Evolutionary conservation across 1,139 yeast species (phyloP).

Genomic region (Lodderomyces parapsilosis): DNA sequence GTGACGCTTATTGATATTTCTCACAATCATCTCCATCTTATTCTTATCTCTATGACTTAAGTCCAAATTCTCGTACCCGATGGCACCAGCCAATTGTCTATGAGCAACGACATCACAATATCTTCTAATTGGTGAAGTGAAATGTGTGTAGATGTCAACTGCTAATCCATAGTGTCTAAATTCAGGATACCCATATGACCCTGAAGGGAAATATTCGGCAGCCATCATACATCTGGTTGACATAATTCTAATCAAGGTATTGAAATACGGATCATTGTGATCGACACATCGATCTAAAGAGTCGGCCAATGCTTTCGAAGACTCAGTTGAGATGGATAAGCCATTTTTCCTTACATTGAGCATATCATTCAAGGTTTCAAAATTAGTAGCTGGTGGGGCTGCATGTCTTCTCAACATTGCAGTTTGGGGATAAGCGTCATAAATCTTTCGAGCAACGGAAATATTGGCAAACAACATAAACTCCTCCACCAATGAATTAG

Average conservation of each 20-base stretch:
- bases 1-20: constrained; percentile 89
- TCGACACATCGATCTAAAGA: constrained; percentile 88
- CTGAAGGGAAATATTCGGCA: constrained; percentile 95
- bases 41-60: constrained; percentile 81
- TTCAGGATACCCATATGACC: constrained; percentile 90
- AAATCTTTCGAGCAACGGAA: constrained; percentile 89
- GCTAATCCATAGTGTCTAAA: constrained; percentile 97
- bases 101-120: constrained; percentile 98
- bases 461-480: constrained; percentile 97
- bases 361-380: constrained; percentile 87
- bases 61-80: constrained; percentile 85
- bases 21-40: constrained; percentile 86
- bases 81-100: constrained; percentile 95
- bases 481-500: constrained; percentile 96
- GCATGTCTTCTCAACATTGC: constrained; percentile 98
- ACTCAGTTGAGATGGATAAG: constrained; percentile 75
- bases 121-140: constrained; percentile 97
- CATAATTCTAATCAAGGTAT: constrained; percentile 91
- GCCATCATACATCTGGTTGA: constrained; percentile 99
- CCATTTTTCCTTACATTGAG: constrained; percentile 74
- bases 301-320: constrained; percentile 90
- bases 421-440: constrained; percentile 92
- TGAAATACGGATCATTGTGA: constrained; percentile 82
- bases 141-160: constrained; percentile 95
- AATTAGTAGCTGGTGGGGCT: constrained; percentile 91